phyloP scores from a whole-genome alignment of 768 basidiomycete species.

The Auricularia auricula-judae region DNA sequence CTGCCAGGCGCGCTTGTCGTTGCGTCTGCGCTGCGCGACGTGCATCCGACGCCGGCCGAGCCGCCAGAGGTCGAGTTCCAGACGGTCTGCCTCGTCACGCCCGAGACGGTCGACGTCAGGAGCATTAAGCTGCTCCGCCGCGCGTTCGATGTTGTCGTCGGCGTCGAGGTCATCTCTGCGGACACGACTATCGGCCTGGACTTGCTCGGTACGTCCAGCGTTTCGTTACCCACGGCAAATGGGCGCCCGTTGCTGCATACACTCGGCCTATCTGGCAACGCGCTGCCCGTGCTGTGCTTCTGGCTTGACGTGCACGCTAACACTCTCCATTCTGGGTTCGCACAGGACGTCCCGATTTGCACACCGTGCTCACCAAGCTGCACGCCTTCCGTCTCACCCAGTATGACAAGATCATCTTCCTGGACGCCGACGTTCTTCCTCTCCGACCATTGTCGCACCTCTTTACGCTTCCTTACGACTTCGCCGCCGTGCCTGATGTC shows the following conservation, averaged over 20 bases:
- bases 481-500: conserved; percentile 91
- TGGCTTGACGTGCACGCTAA: conserved; percentile 7
- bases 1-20: conserved; percentile 86
- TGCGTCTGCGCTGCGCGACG: conserved; percentile 71
- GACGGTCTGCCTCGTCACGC: conserved; percentile 87
- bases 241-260: conserved; percentile 10
- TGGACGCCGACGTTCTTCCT: conserved; percentile 88
- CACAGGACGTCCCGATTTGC: conserved; percentile 86
- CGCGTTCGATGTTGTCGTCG: conserved; percentile 77
- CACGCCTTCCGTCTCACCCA: conserved; percentile 89
- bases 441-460: conserved; percentile 84
- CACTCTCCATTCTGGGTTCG: conserved; percentile 1
- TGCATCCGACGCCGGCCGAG: conserved; percentile 48
- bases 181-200: conserved; percentile 53
- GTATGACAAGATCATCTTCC: conserved; percentile 78
- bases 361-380: conserved; percentile 89
- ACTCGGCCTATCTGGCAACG: background rate
- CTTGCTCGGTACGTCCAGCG: conserved; percentile 62
- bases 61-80: conserved; percentile 58
- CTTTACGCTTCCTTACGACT: conserved; percentile 71
- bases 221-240: conserved; percentile 8
- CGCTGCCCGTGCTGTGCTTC: conserved; percentile 3
- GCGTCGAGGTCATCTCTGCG: conserved; percentile 80
- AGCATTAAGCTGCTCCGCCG: conserved; percentile 69
- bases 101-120: conserved; percentile 79